These are phyloP conservation scores for Hypericum perforatum DNA, from an alignment of 345 rosid genomes.

Conservation along the genomic window DNA sequence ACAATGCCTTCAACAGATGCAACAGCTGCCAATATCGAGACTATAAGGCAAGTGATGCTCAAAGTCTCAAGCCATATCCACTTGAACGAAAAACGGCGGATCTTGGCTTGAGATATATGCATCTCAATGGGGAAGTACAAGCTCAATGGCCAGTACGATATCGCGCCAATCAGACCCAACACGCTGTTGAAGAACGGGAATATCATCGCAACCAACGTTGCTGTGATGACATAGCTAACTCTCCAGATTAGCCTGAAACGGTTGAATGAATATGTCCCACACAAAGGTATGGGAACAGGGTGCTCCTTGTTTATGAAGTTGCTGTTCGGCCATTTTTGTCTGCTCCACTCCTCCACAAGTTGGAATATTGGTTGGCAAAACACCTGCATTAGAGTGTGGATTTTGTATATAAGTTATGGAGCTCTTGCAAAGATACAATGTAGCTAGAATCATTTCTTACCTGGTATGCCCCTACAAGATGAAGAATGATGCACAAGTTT, in stretches of 20 bases:
- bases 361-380: constrained; percentile 9
- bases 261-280: neutral
- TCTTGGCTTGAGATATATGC: constrained; percentile 7
- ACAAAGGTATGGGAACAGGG: neutral
- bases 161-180: constrained; percentile 11
- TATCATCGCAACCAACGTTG: constrained; percentile 1
- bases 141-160: constrained; percentile 14
- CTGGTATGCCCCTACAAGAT: neutral
- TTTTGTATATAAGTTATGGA: too few relatives aligned
- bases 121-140: constrained; percentile 13
- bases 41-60: neutral
- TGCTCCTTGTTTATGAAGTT: constrained; percentile 8
- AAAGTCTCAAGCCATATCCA: neutral
- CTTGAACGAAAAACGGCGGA: neutral
- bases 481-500: neutral
- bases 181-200: constrained; percentile 20
- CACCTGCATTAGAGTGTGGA: neutral
- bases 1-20: constrained; percentile 1
- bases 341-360: constrained; percentile 5
- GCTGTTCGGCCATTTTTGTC: constrained; percentile 2
- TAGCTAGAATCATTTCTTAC: neutral
- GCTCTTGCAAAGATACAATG: too few relatives aligned
- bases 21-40: neutral
- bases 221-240: neutral
- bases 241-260: constrained; percentile 6